Evolutionary conservation across 1,284 basidiomycete species (phyloP), one percentile per base, ranked within the genome.

Genomic region (Trichosporon sp.): DNA sequence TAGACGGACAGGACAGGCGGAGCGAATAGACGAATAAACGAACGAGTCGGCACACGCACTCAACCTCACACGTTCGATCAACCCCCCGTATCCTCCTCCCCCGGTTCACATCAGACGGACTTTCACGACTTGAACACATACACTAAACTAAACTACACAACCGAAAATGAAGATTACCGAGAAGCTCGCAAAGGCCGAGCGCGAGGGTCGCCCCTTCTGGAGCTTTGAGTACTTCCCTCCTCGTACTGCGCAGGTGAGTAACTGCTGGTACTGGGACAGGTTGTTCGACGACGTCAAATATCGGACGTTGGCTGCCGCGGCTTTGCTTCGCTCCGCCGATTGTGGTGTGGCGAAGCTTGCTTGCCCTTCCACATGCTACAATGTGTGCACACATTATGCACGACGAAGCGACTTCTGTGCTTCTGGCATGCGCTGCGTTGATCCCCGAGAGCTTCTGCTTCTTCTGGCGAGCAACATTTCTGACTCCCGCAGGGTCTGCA

Each of bases 161-260:
- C 40, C 44, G 65, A 69, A 40, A 52, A 94, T 95, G 92, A 94
- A 89, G 86, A 91, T 95, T 78, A 92, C 88, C 70, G 86, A 92
- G 80, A 95, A 93, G 83, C 90, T 95, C 59, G 85, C 89, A 70
- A 86, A 90, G 78, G 90, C 90, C 59, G 82, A 86, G 63, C 88
- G 89, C 78, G 89, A 94, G 73, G 87, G 88, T 69, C 87, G 90
- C 71, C 82, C 91, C 68, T 93, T 91, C 88, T 95, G 92, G 92
- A 92, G 90, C 59, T 97, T 97, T 77, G 94, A 97, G 79, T 97
- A 94, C 82, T 97, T 97, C 73, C 94, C 94, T 63, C 94, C 94
- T 31, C 85, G 94, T 69, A 96, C 94, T 34, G 91, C 92, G 52
- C 94, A 97, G 87, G 94, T 79, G 60, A 61, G 78, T 70, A 32